These are phyloP conservation scores for Botryotinia globosa DNA, from an alignment of 2,329 filamentous ascomycete genomes.

Conservation along the genomic window DNA sequence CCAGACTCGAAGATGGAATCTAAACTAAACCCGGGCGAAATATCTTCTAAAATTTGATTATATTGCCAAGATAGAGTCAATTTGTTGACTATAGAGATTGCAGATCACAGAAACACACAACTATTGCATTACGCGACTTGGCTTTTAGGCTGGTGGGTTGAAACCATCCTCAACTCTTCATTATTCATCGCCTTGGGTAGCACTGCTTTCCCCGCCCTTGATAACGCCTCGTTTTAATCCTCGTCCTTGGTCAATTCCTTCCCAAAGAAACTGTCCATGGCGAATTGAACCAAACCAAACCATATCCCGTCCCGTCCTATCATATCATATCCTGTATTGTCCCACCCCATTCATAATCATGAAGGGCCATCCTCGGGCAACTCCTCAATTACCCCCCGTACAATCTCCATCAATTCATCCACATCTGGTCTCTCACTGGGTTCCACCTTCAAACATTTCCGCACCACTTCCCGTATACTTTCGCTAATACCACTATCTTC, in stretches of 20 bases:
- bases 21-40: background rate
- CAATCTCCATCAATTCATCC: constrained; percentile 74
- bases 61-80: background rate
- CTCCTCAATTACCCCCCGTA: constrained; percentile 68
- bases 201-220: background rate
- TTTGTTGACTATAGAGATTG: background rate
- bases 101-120: background rate
- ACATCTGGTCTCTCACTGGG: constrained; percentile 84
- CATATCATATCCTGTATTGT: background rate
- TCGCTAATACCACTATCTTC: constrained; percentile 64
- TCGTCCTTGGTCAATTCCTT: background rate
- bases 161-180: background rate
- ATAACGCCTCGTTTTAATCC: constrained; percentile 1
- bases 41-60: background rate
- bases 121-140: background rate
- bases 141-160: background rate
- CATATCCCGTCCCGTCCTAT: background rate
- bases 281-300: background rate
- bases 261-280: background rate
- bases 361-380: constrained; percentile 58
- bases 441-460: constrained; percentile 83
- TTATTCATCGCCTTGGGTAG: constrained; percentile 1
- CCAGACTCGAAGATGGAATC: background rate
- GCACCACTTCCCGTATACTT: constrained; percentile 80
- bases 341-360: constrained; percentile 10